Base-by-base conservation (phyloP, 345 rosid genomes). In the Aurinia saxatilis region DNA sequence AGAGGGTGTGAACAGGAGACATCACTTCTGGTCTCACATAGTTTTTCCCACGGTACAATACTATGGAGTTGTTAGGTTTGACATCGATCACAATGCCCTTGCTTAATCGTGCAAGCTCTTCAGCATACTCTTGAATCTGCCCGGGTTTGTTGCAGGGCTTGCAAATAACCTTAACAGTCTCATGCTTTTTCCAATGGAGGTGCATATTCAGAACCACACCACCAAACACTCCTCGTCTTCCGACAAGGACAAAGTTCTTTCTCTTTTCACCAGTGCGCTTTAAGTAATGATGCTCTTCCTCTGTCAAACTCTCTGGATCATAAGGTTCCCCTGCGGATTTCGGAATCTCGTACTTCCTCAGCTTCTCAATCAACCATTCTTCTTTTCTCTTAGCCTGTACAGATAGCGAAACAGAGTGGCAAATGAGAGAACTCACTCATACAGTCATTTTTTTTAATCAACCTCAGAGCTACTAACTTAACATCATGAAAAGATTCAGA, bases 111-210 rank as follows among this genome's bases (percentile, higher is more conserved):
- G 92, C 73, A 69, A 91, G 91, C 71, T 86, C 96, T 56, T 81
- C 81, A 25, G 96, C 96, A 77, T 82, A 88, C 70, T 83, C 90
- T 58, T 82, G 83, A 73, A 91, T 67, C 74, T 91, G 84, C 38
- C 96, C 92, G 0, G 86, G 90, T 64, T 61, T 78, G 80, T 71
- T 78, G 78, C 96, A 91, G 42, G 98, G 95, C 71, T 73, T 88
- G 88, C 96, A 88, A 47, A 72, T 73, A 79, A 91, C 85, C 80
- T 86, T 91, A 56, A 88, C 92, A 8, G 98, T 88, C 78, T 91
- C 98, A 68, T 88, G 96, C 57, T 80, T 91, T 76, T 91, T 91
- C 98, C 95, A 91, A 51, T 91, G 98, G 33, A 91, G 96, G 77
- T 91, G 98, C 90, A 91, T 83, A 68, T 88, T 91, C 45, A 88